phyloP scores from a whole-genome alignment of 192 early-diverging fungal genomes.

The Podila horticola region DNA sequence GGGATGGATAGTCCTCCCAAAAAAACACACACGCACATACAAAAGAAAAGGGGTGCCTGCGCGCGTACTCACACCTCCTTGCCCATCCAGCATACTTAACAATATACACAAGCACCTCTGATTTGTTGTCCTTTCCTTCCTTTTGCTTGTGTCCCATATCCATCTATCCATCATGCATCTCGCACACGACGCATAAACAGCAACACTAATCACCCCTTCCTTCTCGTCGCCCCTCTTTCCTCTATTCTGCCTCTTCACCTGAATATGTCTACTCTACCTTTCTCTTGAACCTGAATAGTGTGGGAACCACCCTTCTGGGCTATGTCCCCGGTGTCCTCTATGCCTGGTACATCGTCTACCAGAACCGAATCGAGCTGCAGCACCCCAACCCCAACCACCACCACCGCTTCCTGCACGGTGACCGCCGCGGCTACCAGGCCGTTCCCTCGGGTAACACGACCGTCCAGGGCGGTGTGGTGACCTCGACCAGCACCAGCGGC shows the following conservation, averaged over 20 bases:
- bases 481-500: background rate
- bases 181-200: too few relatives aligned
- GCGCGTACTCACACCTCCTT: too few relatives aligned
- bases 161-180: too few relatives aligned
- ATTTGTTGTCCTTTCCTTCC: too few relatives aligned
- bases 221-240: background rate
- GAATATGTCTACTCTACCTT: background rate
- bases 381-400: background rate
- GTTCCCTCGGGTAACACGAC: constrained; percentile 9
- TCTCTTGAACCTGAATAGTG: background rate
- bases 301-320: constrained; percentile 29
- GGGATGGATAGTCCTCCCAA: too few relatives aligned
- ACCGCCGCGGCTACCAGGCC: constrained; percentile 6
- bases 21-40: too few relatives aligned
- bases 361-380: constrained; percentile 27
- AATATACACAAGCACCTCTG: too few relatives aligned
- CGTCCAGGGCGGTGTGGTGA: background rate
- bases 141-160: too few relatives aligned
- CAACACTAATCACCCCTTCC: too few relatives aligned
- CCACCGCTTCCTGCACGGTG: background rate
- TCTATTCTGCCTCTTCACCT: background rate
- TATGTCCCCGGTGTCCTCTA: constrained; percentile 32
- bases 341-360: constrained; percentile 46
- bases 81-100: too few relatives aligned
- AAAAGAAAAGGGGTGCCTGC: too few relatives aligned